These are phyloP conservation scores for Macrolepiota albuminosa DNA, from an alignment of 768 basidiomycete genomes.

Conservation along the genomic window DNA sequence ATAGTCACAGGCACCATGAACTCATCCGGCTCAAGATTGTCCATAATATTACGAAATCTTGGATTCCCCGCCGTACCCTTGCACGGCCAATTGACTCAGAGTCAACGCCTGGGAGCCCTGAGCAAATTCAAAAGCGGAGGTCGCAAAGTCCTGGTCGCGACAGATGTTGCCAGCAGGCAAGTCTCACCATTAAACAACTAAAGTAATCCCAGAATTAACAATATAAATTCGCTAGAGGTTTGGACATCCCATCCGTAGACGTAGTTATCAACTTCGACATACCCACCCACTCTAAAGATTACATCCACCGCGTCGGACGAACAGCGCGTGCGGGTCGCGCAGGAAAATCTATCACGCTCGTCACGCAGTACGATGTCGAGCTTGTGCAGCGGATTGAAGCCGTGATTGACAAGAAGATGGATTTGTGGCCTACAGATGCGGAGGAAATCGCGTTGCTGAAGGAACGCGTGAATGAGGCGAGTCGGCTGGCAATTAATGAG, in stretches of 20 bases:
- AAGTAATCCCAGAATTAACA: neutral
- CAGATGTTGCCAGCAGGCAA: constrained; percentile 91
- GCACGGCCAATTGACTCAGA: constrained; percentile 93
- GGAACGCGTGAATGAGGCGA: constrained; percentile 88
- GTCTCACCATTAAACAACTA: constrained; percentile 18
- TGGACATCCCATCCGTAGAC: constrained; percentile 95
- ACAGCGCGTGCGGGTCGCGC: constrained; percentile 96
- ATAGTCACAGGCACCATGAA: neutral
- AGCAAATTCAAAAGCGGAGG: constrained; percentile 95
- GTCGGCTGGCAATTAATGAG: constrained; percentile 70
- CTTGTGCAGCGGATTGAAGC: constrained; percentile 91
- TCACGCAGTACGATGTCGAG: constrained; percentile 98
- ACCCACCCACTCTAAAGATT: constrained; percentile 97
- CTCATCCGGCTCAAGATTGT: constrained; percentile 44
- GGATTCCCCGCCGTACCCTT: constrained; percentile 95
- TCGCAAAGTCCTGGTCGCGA: constrained; percentile 89
- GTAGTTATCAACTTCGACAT: constrained; percentile 98
- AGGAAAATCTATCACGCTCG: constrained; percentile 95
- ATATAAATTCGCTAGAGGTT: constrained; percentile 48
- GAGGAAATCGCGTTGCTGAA: constrained; percentile 84
- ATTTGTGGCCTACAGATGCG: constrained; percentile 78
- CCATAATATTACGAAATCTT: constrained; percentile 84
- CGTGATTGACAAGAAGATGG: constrained; percentile 91
- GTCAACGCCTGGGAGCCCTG: constrained; percentile 86
- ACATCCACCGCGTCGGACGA: constrained; percentile 96